Evolutionary conservation across 2,329 filamentous ascomycete species (phyloP).

Genomic region (Lachnellula subtilissima): DNA sequence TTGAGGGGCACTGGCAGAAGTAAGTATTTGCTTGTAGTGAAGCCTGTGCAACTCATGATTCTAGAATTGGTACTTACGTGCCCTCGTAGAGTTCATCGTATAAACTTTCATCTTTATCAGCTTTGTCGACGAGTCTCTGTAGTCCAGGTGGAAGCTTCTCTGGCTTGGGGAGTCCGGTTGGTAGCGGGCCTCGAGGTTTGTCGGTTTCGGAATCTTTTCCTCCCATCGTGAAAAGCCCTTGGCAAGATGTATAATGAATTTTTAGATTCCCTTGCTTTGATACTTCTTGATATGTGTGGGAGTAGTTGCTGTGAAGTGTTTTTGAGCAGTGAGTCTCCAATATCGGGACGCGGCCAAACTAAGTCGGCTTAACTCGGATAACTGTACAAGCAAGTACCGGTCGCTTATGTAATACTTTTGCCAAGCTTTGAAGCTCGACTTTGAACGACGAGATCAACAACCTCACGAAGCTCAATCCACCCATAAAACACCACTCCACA

Average conservation of each 20-base stretch:
- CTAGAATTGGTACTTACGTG: conserved; percentile 52
- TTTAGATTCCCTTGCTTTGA: neutral
- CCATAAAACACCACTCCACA: neutral
- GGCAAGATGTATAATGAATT: neutral
- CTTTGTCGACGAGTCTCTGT: conserved; percentile 53
- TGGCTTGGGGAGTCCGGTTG: conserved; percentile 20
- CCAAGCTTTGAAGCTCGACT: conserved; percentile 15
- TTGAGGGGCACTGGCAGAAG: conserved; percentile 55
- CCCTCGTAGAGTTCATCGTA: conserved; percentile 75
- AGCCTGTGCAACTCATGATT: neutral
- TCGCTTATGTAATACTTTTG: neutral
- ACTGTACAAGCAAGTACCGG: neutral
- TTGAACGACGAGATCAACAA: conserved; percentile 11
- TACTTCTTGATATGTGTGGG: neutral
- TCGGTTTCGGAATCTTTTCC: conserved; percentile 24
- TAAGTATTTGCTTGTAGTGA: conserved; percentile 7
- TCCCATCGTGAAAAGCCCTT: conserved; percentile 16
- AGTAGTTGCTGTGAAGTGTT: neutral
- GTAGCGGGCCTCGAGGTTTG: conserved; percentile 21
- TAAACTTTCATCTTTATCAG: conserved; percentile 63
- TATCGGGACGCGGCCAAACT: neutral
- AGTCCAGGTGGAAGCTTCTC: conserved; percentile 49
- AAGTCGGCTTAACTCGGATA: neutral
- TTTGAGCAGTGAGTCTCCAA: neutral
- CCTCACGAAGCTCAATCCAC: conserved; percentile 22